These are phyloP conservation scores for Lithospermum erythrorhizon DNA, from an alignment of 257 asterid species.

Conservation along the genomic window DNA sequence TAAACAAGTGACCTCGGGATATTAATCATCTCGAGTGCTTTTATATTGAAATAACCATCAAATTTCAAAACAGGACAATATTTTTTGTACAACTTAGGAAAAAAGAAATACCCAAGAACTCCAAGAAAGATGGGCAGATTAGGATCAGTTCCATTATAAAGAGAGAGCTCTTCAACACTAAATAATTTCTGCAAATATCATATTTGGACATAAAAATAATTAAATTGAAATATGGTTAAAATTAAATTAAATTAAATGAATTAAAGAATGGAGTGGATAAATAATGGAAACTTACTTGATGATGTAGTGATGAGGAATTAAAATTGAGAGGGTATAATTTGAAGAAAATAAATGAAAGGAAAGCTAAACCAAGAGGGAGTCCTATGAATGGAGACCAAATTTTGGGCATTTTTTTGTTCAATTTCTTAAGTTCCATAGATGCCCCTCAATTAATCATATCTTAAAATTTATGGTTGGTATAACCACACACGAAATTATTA, in stretches of 20 bases:
- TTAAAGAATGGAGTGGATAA: not conserved
- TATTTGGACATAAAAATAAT: not conserved
- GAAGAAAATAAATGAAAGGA: constrained; percentile 42
- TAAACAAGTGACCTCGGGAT: too few relatives aligned
- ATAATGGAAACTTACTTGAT: constrained; percentile 3
- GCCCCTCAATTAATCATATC: too few relatives aligned
- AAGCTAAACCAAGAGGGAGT: constrained; percentile 45
- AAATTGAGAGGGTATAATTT: constrained; percentile 24
- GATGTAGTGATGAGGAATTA: constrained; percentile 6
- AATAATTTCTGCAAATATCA: constrained; percentile 35
- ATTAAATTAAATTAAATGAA: not conserved
- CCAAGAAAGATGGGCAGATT: constrained; percentile 65
- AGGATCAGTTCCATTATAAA: constrained; percentile 61
- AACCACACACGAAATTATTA: too few relatives aligned
- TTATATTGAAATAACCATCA: too few relatives aligned
- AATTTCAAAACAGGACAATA: not conserved
- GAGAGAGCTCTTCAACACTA: constrained; percentile 48
- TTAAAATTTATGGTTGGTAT: too few relatives aligned
- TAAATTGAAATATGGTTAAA: not conserved
- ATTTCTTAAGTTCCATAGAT: not conserved
- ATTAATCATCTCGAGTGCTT: too few relatives aligned
- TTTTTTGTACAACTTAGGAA: not conserved
- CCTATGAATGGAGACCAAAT: constrained; percentile 56
- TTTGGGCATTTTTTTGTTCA: constrained; percentile 32
- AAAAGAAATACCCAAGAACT: constrained; percentile 50